phyloP scores from a whole-genome alignment of 176 grass and related monocot species.

The Oryza rufipogon region DNA sequence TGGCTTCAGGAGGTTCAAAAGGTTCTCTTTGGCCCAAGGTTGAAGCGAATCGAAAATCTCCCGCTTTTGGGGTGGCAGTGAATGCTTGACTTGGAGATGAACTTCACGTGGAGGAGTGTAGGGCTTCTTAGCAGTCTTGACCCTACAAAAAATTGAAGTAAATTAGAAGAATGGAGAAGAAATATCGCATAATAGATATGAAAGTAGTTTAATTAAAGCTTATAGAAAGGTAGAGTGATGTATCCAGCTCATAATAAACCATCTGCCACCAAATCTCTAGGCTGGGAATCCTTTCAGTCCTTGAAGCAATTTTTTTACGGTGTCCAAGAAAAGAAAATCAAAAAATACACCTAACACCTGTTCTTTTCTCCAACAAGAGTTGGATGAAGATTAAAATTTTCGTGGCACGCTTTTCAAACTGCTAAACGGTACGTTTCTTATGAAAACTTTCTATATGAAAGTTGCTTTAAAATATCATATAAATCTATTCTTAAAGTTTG shows the following conservation, averaged over 20 bases:
- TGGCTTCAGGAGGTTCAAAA: constrained; percentile 66
- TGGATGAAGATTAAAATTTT: too few relatives aligned
- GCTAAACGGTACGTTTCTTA: too few relatives aligned
- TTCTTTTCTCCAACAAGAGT: too few relatives aligned
- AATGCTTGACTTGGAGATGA: constrained; percentile 65
- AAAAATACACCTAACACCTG: background rate
- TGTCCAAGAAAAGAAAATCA: constrained; percentile 2
- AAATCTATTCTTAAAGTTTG: too few relatives aligned
- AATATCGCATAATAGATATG: background rate
- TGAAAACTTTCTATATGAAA: too few relatives aligned
- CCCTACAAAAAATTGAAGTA: constrained; percentile 43
- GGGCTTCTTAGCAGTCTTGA: constrained; percentile 55
- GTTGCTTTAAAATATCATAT: too few relatives aligned
- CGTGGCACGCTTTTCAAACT: too few relatives aligned
- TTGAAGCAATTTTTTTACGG: constrained; percentile 20
- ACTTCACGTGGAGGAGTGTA: constrained; percentile 62
- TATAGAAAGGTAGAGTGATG: background rate
- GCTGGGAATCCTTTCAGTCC: background rate
- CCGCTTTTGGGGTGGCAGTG: constrained; percentile 53
- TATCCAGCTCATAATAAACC: background rate
- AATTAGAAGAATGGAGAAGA: constrained; percentile 32
- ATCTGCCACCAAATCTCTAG: background rate
- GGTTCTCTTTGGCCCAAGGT: constrained; percentile 58
- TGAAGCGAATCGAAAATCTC: constrained; percentile 75
- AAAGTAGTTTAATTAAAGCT: background rate